Percentiles rank a stretch among this genome's conserved stretches.
Evolutionary conservation across 2,329 filamentous ascomycete species (phyloP).

Genomic region (Botrytis fragariae): DNA sequence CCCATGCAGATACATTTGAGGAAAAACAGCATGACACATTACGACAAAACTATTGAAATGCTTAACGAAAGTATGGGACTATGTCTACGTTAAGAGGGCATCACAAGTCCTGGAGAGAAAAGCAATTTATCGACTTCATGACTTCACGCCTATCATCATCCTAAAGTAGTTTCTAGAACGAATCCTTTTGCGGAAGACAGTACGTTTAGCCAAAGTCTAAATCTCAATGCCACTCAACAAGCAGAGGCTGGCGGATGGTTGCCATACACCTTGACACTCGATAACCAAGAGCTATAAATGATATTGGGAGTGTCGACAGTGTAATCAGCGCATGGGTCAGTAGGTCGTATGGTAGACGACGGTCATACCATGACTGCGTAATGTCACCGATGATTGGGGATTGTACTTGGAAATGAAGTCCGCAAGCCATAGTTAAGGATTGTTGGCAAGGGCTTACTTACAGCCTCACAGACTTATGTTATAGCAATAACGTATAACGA

Average conservation of each 20-base stretch:
- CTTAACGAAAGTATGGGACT: constrained; percentile 71
- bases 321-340: neutral
- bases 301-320: neutral
- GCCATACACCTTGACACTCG: neutral
- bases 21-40: constrained; percentile 49
- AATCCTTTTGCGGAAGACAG: neutral
- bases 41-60: constrained; percentile 68
- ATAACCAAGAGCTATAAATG: neutral
- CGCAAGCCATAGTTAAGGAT: neutral
- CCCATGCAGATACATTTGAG: constrained; percentile 25
- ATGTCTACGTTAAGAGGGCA: constrained; percentile 52
- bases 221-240: neutral
- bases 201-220: neutral
- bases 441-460: neutral
- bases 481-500: neutral
- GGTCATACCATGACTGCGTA: neutral
- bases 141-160: neutral
- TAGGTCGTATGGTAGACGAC: neutral
- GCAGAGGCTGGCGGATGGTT: neutral
- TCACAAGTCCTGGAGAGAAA: neutral
- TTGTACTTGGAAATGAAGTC: neutral
- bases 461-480: constrained; percentile 7
- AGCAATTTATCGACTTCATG: neutral
- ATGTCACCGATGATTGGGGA: neutral
- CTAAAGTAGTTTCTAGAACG: neutral